Evolutionary conservation across 1,284 basidiomycete species (phyloP).

Genomic region (Neonothopanus nambi): DNA sequence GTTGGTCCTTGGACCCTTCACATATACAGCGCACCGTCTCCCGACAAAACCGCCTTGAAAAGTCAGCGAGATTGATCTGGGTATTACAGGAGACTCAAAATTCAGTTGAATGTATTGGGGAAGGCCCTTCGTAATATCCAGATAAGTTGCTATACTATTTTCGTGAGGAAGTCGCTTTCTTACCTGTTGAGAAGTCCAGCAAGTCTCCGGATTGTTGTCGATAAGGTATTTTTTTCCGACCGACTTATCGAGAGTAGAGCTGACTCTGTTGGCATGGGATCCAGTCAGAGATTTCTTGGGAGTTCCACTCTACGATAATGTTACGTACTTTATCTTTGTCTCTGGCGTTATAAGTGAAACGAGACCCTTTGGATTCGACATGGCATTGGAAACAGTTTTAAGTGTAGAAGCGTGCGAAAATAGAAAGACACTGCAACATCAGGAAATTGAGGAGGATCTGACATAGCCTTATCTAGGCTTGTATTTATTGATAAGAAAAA

Average conservation of each 20-base stretch:
- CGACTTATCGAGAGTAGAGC: constrained; percentile 78
- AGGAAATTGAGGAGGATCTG: too few species aligned
- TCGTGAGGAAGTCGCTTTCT: constrained; percentile 12
- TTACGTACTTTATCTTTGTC: constrained; percentile 54
- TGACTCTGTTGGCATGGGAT: constrained; percentile 54
- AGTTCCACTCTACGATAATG: background rate
- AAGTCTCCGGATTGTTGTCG: constrained; percentile 75
- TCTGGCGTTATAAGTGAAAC: constrained; percentile 41
- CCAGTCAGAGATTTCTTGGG: constrained; percentile 11
- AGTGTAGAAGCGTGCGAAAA: too few species aligned
- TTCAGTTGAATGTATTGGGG: constrained; percentile 72
- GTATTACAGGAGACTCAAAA: constrained; percentile 54
- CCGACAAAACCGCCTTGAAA: constrained; percentile 86
- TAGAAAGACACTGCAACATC: too few species aligned
- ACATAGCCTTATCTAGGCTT: too few species aligned
- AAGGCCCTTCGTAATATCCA: constrained; percentile 48
- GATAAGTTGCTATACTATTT: background rate
- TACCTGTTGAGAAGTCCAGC: constrained; percentile 83
- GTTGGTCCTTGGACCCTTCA: constrained; percentile 22
- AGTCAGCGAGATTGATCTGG: constrained; percentile 58
- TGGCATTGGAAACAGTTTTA: too few species aligned
- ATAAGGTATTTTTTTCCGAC: constrained; percentile 70
- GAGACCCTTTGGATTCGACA: too few species aligned
- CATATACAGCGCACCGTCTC: constrained; percentile 55
- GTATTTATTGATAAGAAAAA: too few species aligned